Conservation (phyloP, 2,329 filamentous ascomycete species). For the Pseudopyrenochaeta lycopersici region DNA sequence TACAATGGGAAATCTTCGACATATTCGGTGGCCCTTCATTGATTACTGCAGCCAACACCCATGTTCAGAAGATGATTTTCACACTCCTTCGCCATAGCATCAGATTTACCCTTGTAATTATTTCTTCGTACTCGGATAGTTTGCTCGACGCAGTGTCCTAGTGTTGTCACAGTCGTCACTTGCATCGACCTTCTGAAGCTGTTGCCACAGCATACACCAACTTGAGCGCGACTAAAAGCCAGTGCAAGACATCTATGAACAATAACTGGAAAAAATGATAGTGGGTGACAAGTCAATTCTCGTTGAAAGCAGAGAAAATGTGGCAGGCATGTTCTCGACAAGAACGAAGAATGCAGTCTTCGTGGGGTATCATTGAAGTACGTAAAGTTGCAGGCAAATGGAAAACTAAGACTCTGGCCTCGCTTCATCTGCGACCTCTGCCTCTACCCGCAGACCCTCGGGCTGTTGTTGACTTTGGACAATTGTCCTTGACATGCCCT, state of each 20-base stretch:
- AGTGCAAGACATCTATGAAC: slow-evolving; percentile 57
- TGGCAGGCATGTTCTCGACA: slow-evolving; percentile 15
- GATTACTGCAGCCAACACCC: slow-evolving; percentile 57
- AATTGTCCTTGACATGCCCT: slow-evolving; percentile 68
- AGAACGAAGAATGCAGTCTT: background rate
- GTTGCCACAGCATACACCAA: slow-evolving; percentile 57
- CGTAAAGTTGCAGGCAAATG: background rate
- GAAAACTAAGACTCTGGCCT: background rate
- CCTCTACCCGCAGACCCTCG: slow-evolving; percentile 38
- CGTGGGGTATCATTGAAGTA: slow-evolving; percentile 13
- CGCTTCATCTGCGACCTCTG: slow-evolving; percentile 30
- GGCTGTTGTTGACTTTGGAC: slow-evolving; percentile 51
- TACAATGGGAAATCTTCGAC: slow-evolving; percentile 58
- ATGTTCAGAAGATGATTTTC: slow-evolving; percentile 55
- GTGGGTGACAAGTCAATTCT: slow-evolving; percentile 56
- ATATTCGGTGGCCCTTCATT: slow-evolving; percentile 56
- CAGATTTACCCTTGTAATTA: slow-evolving; percentile 55
- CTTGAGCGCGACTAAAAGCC: slow-evolving; percentile 54
- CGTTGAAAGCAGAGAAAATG: slow-evolving; percentile 46
- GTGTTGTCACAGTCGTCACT: too few relatives aligned
- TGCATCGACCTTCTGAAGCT: too few relatives aligned
- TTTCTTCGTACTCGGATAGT: too few relatives aligned
- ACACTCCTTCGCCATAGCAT: slow-evolving; percentile 55
- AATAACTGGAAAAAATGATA: too few relatives aligned
- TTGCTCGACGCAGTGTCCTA: too few relatives aligned